Evolutionary conservation across 192 early-diverging fungal species (phyloP), one percentile per base, ranked within the genome.

Genomic region (Gryganskiella cystojenkinii): DNA sequence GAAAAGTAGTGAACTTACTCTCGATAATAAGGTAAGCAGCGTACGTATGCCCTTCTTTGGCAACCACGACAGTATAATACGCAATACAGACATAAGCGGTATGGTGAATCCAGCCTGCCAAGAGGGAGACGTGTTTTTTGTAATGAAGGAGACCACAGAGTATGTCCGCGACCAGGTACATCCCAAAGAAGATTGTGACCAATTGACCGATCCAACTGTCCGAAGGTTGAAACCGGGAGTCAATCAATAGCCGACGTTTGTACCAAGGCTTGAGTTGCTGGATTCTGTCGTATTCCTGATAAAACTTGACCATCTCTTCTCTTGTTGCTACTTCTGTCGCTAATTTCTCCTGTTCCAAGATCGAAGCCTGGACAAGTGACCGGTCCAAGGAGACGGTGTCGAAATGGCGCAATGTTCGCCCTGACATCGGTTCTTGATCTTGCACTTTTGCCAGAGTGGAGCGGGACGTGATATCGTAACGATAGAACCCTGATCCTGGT

Each of bases 101-200:
- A 19, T 73, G 71, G 34, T 73, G 62, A 30, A 73, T 52, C 71
- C 62, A 73, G 24, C 71, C 71, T 25, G 71, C 27, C 11, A 73
- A 20, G 15, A 73, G n/a, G 9, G 71, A 45, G 1, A 73, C 42
- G 27, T 27, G 42, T 31, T 73, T 62, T 15, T 55, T 61, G 42
- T 61, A 73, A 42, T 73, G 31, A 14, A 64, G 22, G 4, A 51
- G 7, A 3, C 71, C 63, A 6, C 45, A 44, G 2, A 4, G 30
- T 13, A 73, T n/a, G 17, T 73, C 71, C 17, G 27, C 19, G 27
- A 73, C 25, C 27, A 73, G 35, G 25, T 73, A 73, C 10, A 44
- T 59, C 20, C 40, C 25, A 46, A 73, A 73, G 35, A 73, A 73
- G 22, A 65, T 46, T 8, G 52, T 46, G 1, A 28, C 13, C 4